Conservation (phyloP, 306 rosid genomes). For the Prunus fruticosa region DNA sequence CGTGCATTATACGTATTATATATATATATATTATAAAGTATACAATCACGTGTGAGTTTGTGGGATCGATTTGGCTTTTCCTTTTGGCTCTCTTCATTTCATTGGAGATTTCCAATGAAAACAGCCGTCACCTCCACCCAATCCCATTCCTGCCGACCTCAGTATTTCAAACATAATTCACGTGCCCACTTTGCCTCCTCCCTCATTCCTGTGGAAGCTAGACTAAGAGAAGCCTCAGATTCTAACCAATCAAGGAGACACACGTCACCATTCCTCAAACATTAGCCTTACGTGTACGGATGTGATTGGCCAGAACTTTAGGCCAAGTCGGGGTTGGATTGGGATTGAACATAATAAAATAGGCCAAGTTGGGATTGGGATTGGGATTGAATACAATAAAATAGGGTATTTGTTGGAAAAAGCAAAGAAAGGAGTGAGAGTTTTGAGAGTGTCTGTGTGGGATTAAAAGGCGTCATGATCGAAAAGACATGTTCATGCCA, state of each 20-base stretch:
- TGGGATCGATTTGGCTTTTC: background rate
- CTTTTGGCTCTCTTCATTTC: background rate
- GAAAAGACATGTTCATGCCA: constrained; percentile 17
- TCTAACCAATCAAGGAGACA: background rate
- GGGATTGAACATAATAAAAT: no score
- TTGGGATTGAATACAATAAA: background rate
- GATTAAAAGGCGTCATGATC: background rate
- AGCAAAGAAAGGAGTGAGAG: background rate
- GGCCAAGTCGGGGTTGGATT: no score
- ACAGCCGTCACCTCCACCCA: background rate
- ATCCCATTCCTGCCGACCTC: background rate
- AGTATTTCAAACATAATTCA: constrained; percentile 6
- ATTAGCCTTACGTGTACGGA: no score
- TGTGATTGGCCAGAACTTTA: no score
- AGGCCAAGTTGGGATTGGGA: no score
- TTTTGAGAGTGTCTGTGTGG: background rate
- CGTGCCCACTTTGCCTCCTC: constrained; percentile 7
- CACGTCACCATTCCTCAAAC: background rate
- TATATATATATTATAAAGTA: background rate
- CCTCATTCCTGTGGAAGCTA: background rate
- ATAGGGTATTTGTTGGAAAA: background rate
- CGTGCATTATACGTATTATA: background rate
- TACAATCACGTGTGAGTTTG: constrained; percentile 12
- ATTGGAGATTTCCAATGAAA: background rate
- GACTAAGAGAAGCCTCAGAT: background rate